These are phyloP conservation scores for Elongisporangium prolatum DNA, from an alignment of 352 stramenopile genomes.

Conservation along the genomic window DNA sequence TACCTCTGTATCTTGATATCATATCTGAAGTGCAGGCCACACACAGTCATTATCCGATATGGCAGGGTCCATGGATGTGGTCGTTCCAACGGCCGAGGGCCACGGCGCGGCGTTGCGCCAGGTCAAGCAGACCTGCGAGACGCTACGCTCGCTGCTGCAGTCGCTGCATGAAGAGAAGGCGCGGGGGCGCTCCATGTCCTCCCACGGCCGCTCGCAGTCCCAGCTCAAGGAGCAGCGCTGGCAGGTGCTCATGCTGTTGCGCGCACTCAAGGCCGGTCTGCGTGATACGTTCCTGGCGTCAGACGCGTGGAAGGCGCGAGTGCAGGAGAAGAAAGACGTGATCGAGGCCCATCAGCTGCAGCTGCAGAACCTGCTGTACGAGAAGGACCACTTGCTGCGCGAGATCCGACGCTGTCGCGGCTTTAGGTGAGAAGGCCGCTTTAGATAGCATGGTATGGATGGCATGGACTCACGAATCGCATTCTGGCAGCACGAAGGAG, in stretches of 20 bases:
- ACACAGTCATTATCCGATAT: conserved; percentile 4
- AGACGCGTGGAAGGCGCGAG: conserved; percentile 55
- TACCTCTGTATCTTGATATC: neutral
- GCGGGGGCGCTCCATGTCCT: neutral
- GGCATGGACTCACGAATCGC: neutral
- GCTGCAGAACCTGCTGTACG: conserved; percentile 79
- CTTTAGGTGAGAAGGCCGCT: conserved; percentile 28
- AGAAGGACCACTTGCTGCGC: conserved; percentile 76
- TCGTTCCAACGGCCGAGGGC: conserved; percentile 1
- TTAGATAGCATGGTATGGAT: neutral
- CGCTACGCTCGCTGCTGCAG: conserved; percentile 36
- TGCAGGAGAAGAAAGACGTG: conserved; percentile 72
- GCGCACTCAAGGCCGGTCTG: conserved; percentile 45
- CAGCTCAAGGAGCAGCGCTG: conserved; percentile 41
- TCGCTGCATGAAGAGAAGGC: conserved; percentile 30
- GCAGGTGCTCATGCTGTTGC: conserved; percentile 48
- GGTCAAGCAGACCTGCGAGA: conserved; percentile 43
- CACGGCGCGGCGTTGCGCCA: conserved; percentile 31
- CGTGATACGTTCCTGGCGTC: conserved; percentile 66
- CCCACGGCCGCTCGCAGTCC: conserved; percentile 1
- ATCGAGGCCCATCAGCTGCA: conserved; percentile 72
- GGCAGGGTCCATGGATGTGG: conserved; percentile 1
- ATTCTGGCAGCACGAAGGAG: conserved; percentile 44
- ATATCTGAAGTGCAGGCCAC: neutral
- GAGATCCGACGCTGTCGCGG: conserved; percentile 70